Evolutionary conservation across 2,329 filamentous ascomycete species (phyloP).

Genomic region (Botrytis medusae): DNA sequence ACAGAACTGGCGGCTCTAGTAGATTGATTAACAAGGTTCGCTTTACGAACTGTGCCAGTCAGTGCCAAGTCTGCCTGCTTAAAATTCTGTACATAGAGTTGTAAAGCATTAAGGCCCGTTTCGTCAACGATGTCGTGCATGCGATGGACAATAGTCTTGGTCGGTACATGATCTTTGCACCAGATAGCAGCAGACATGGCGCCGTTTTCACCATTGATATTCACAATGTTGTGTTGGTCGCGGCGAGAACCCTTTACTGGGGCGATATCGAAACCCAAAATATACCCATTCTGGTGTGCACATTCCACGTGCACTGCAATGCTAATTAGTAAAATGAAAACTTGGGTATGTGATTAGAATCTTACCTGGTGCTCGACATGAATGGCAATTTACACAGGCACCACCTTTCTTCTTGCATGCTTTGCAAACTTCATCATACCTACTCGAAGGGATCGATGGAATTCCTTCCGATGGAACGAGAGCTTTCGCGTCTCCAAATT

Average conservation of each 20-base stretch:
- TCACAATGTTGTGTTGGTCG: conserved; percentile 77
- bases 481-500: conserved; percentile 81
- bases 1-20: conserved; percentile 37
- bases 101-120: conserved; percentile 73
- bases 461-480: conserved; percentile 89
- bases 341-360: conserved; percentile 1
- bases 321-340: conserved; percentile 10
- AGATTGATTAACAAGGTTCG: conserved; percentile 57
- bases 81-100: conserved; percentile 83
- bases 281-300: conserved; percentile 78
- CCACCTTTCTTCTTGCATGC: conserved; percentile 73
- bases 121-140: conserved; percentile 76
- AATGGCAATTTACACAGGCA: conserved; percentile 81
- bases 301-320: conserved; percentile 76
- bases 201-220: conserved; percentile 76
- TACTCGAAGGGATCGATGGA: conserved; percentile 70
- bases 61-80: conserved; percentile 91
- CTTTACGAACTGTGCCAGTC: conserved; percentile 91
- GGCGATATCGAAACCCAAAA: conserved; percentile 84
- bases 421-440: conserved; percentile 73
- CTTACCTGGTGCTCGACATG: conserved; percentile 57
- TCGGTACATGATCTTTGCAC: conserved; percentile 83
- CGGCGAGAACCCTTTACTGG: conserved; percentile 86
- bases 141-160: conserved; percentile 71
- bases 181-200: conserved; percentile 83